Conservation (phyloP, 257 asterid species). For the Fraxinus americana region DNA sequence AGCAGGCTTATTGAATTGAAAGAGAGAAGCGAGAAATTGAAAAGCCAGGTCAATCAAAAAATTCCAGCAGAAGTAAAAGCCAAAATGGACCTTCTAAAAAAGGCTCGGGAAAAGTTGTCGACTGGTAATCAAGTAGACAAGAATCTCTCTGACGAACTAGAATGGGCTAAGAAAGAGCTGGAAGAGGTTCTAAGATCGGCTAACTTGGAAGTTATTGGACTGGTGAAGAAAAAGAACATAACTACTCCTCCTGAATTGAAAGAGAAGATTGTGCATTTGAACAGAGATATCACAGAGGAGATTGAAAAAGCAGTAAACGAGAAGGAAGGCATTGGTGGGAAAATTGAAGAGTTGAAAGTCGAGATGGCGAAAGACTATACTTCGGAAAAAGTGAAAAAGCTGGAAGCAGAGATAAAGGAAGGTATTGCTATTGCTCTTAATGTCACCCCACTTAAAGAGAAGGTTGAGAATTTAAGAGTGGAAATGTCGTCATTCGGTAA, state of each 20-base stretch:
- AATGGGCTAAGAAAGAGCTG: constrained; percentile 32
- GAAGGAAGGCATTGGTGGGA: constrained; percentile 30
- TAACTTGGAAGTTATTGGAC: constrained; percentile 43
- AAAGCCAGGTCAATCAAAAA: constrained; percentile 45
- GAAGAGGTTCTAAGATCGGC: constrained; percentile 46
- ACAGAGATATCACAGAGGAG: constrained; percentile 40
- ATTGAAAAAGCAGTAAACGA: constrained; percentile 32
- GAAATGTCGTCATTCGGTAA: constrained; percentile 22
- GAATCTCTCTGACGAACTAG: constrained; percentile 31
- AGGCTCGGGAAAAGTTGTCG: constrained; percentile 37
- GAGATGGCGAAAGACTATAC: constrained; percentile 36
- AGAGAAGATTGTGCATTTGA: constrained; percentile 37
- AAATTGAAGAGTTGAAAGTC: constrained; percentile 41
- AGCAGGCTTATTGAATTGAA: constrained; percentile 38
- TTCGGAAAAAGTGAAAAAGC: constrained; percentile 38
- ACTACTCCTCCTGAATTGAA: constrained; percentile 25
- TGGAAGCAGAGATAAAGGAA: constrained; percentile 53
- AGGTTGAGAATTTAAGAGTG: constrained; percentile 40
- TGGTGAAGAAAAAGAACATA: constrained; percentile 20
- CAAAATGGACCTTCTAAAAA: constrained; percentile 34
- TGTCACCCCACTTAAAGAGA: constrained; percentile 44
- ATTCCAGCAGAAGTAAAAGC: constrained; percentile 38
- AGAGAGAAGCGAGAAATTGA: constrained; percentile 47
- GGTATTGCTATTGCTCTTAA: constrained; percentile 39
- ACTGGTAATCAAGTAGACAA: constrained; percentile 35